phyloP scores from a whole-genome alignment of 495 filamentous ascomycete genomes.

The Aspergillus heteromorphus region DNA sequence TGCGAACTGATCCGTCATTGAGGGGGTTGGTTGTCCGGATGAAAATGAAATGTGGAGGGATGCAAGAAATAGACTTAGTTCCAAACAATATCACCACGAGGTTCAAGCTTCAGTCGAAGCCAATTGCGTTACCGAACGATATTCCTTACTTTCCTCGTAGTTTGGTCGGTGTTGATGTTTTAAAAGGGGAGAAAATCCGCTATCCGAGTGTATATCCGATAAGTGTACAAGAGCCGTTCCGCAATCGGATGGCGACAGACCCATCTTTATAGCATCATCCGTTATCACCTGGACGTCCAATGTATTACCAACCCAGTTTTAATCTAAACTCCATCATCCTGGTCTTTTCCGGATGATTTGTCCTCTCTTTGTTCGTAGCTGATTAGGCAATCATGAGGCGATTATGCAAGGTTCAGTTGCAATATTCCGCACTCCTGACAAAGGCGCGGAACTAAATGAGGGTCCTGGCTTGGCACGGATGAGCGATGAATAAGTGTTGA shows the following conservation, averaged over 20 bases:
- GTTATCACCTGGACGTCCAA: not conserved
- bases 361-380: not conserved
- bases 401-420: not conserved
- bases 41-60: not conserved
- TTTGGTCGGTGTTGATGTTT: not conserved
- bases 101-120: not conserved
- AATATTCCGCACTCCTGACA: conserved; percentile 35
- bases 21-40: not conserved
- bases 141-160: not conserved
- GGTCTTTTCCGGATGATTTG: not conserved
- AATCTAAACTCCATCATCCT: not conserved
- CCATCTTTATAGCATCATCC: not conserved
- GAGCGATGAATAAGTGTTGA: no score
- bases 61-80: not conserved
- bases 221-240: not conserved
- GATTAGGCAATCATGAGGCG: not conserved
- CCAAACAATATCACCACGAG: no score
- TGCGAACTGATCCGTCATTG: conserved; percentile 35
- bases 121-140: not conserved
- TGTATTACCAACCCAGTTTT: not conserved
- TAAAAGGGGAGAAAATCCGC: not conserved
- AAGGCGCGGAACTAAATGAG: conserved; percentile 24
- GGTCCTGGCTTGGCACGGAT: not conserved
- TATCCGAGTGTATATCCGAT: not conserved
- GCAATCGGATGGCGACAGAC: not conserved